phyloP scores from a whole-genome alignment of 2,329 filamentous ascomycete species.

The Cladophialophora psammophila region DNA sequence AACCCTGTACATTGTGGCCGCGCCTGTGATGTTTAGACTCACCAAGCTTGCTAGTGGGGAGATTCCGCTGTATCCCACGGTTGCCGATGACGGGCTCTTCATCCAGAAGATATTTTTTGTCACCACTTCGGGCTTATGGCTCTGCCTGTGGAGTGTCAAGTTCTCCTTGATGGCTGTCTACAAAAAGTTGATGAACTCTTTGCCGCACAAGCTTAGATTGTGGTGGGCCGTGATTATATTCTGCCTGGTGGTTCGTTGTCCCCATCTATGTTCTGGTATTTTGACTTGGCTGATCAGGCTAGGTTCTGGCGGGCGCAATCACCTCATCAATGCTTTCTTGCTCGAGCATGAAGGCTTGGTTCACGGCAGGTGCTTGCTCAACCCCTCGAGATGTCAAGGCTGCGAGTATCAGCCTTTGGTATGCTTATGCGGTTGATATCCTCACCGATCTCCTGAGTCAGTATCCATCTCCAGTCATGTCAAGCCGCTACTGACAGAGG shows the following conservation, averaged over 20 bases:
- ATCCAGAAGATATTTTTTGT: conserved; percentile 17
- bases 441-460: conserved; percentile 17
- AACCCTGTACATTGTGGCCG: conserved; percentile 14
- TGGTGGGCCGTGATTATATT: conserved; percentile 13
- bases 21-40: conserved; percentile 3
- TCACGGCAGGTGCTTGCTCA: conserved; percentile 13
- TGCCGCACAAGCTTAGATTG: conserved; percentile 8
- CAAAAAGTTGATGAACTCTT: conserved; percentile 11
- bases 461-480: neutral
- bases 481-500: neutral
- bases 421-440: conserved; percentile 15
- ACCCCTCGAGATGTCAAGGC: conserved; percentile 15
- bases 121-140: conserved; percentile 12
- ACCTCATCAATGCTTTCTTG: conserved; percentile 17
- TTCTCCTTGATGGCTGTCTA: conserved; percentile 18
- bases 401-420: conserved; percentile 18
- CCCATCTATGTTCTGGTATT: neutral
- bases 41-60: conserved; percentile 4
- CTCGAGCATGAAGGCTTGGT: conserved; percentile 15
- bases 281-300: neutral
- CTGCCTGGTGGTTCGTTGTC: conserved; percentile 9
- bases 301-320: conserved; percentile 12
- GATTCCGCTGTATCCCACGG: conserved; percentile 8
- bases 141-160: conserved; percentile 13
- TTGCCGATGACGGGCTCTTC: conserved; percentile 8